Conservation (phyloP, 257 asterid genomes). For the Plantago major region DNA sequence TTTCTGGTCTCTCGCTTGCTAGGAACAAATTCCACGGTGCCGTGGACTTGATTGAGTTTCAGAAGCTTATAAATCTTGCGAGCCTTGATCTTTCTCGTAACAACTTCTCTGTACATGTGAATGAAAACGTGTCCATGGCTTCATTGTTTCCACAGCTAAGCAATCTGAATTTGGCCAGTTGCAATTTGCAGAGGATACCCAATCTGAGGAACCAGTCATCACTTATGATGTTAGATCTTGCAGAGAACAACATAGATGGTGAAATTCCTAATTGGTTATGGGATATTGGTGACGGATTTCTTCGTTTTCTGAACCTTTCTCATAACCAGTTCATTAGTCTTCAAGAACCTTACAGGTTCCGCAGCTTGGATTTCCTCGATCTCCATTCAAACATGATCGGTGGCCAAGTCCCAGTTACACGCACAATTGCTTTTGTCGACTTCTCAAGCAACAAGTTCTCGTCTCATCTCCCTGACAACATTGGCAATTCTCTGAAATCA, state of each 20-base stretch:
- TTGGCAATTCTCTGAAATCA: constrained; percentile 13
- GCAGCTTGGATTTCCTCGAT: constrained; percentile 28
- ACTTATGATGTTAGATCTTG: constrained; percentile 43
- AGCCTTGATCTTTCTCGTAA: constrained; percentile 38
- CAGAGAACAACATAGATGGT: constrained; percentile 40
- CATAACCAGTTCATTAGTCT: constrained; percentile 35
- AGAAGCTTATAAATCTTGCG: constrained; percentile 22
- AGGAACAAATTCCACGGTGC: constrained; percentile 44
- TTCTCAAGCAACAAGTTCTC: constrained; percentile 45
- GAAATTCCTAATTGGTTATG: constrained; percentile 58
- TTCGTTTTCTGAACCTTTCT: constrained; percentile 41
- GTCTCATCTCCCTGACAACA: constrained; percentile 27
- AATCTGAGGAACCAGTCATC: constrained; percentile 35
- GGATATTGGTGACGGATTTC: constrained; percentile 31
- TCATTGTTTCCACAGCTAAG: constrained; percentile 31
- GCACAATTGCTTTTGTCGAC: constrained; percentile 23
- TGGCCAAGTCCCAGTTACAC: constrained; percentile 34
- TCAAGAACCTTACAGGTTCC: constrained; percentile 41
- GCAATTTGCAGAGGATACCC: constrained; percentile 46
- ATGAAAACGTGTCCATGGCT: constrained; percentile 15
- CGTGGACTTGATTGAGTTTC: constrained; percentile 29
- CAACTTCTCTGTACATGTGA: constrained; percentile 22
- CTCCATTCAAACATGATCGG: constrained; percentile 44
- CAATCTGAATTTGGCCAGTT: constrained; percentile 37
- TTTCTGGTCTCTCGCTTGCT: constrained; percentile 29